Evolutionary conservation across 108 stramenopile genomes (phyloP).

Genomic region (Licmophora abbreviata): DNA sequence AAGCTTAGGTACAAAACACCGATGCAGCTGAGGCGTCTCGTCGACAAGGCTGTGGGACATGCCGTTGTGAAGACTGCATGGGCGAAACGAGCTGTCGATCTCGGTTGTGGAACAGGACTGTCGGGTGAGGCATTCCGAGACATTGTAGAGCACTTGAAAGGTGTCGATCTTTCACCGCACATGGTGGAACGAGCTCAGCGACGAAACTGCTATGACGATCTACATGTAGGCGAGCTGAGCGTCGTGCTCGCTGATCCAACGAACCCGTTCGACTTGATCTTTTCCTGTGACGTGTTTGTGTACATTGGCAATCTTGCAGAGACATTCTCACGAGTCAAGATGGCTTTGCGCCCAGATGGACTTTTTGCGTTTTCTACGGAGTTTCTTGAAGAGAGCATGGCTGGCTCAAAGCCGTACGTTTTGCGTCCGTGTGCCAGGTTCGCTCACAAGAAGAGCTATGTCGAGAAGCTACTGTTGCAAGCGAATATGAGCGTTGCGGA

Average conservation of each 20-base stretch:
- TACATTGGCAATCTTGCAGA: conserved; percentile 46
- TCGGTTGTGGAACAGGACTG: conserved; percentile 65
- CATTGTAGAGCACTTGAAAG: conserved; percentile 32
- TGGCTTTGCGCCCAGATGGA: conserved; percentile 20
- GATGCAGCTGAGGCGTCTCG: conserved; percentile 11
- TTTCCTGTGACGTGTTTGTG: conserved; percentile 65
- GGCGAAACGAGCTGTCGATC: conserved; percentile 22
- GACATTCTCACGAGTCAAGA: conserved; percentile 28
- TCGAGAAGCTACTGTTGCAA: conserved; percentile 18
- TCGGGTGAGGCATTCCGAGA: conserved; percentile 46
- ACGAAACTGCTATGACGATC: conserved; percentile 42
- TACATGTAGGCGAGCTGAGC: conserved; percentile 43
- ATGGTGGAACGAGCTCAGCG: conserved; percentile 57
- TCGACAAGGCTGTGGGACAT: conserved; percentile 1
- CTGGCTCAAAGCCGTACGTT: conserved; percentile 16
- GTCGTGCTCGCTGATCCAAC: conserved; percentile 16
- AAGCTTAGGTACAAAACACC: conserved; percentile 32
- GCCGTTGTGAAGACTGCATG: not conserved
- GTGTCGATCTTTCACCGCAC: conserved; percentile 56
- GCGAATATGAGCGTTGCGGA: conserved; percentile 21
- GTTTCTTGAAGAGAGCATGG: conserved; percentile 25
- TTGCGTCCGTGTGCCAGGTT: conserved; percentile 56
- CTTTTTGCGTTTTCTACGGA: conserved; percentile 61
- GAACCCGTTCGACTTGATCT: conserved; percentile 39
- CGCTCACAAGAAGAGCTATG: conserved; percentile 49